Evolutionary conservation across 768 basidiomycete species (phyloP).

Genomic region (Tulasnella sp.): DNA sequence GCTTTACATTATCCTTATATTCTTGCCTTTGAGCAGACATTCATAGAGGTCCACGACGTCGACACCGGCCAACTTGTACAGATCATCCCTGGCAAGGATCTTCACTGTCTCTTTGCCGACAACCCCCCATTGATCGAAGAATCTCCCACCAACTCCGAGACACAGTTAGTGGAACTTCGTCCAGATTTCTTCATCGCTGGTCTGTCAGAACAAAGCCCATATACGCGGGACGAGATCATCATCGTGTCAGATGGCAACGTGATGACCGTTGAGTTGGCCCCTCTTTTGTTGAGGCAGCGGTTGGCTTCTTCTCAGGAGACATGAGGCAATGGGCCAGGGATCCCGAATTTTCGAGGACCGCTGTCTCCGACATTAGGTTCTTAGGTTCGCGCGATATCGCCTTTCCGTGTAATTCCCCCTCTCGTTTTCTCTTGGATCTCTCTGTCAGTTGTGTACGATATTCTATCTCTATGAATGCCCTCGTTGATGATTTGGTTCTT

Average conservation of each 20-base stretch:
- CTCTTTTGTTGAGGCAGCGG: slow-evolving; percentile 17
- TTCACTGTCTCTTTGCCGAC: slow-evolving; percentile 89
- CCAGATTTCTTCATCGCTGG: background rate
- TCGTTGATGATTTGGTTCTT: too few species aligned
- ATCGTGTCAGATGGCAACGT: slow-evolving; percentile 88
- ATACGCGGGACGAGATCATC: slow-evolving; percentile 63
- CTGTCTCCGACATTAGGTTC: too few species aligned
- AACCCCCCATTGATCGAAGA: slow-evolving; percentile 77
- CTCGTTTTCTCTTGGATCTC: too few species aligned
- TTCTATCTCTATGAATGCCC: too few species aligned
- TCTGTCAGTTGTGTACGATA: too few species aligned
- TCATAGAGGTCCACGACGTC: slow-evolving; percentile 94
- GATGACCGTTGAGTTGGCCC: slow-evolving; percentile 58
- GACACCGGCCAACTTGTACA: slow-evolving; percentile 88
- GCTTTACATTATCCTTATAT: slow-evolving; percentile 96
- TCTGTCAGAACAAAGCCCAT: slow-evolving; percentile 41
- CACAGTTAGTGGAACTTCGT: too few species aligned
- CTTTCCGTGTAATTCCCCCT: too few species aligned
- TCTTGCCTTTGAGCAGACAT: slow-evolving; percentile 91
- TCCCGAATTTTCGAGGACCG: too few species aligned
- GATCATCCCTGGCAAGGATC: slow-evolving; percentile 89
- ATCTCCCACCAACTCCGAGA: background rate
- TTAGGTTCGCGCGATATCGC: too few species aligned
- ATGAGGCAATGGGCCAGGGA: background rate
- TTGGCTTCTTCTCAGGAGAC: background rate